Evolutionary conservation across 2,329 filamentous ascomycete species (phyloP).

Genomic region (Pseudogymnoascus verrucosus): DNA sequence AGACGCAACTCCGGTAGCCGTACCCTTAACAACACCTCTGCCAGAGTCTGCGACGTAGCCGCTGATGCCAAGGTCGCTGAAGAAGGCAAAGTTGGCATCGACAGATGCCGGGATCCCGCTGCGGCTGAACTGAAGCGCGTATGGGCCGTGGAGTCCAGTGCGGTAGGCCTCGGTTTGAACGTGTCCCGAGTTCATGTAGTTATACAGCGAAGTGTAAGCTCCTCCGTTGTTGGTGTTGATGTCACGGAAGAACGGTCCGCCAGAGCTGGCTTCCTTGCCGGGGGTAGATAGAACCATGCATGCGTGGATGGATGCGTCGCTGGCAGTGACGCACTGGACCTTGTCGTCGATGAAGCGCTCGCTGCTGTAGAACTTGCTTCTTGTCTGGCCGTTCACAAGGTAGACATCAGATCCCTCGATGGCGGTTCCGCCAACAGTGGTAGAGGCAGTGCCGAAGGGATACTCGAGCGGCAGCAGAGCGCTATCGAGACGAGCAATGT

Average conservation of each 20-base stretch:
- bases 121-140: slow-evolving; percentile 52
- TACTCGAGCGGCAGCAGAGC: slow-evolving; percentile 40
- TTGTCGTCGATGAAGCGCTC: slow-evolving; percentile 63
- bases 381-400: slow-evolving; percentile 52
- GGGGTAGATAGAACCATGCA: slow-evolving; percentile 48
- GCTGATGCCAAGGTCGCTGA: slow-evolving; percentile 47
- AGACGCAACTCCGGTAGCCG: slow-evolving; percentile 47
- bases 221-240: slow-evolving; percentile 53
- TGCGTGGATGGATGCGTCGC: slow-evolving; percentile 40
- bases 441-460: slow-evolving; percentile 47
- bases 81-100: slow-evolving; percentile 48
- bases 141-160: slow-evolving; percentile 58
- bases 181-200: slow-evolving; percentile 55
- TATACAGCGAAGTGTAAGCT: slow-evolving; percentile 50
- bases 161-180: slow-evolving; percentile 54
- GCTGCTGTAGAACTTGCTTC: slow-evolving; percentile 63
- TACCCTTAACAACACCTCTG: slow-evolving; percentile 54
- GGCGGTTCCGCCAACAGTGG: slow-evolving; percentile 42
- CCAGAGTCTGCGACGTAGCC: slow-evolving; percentile 48
- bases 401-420: slow-evolving; percentile 55
- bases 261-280: slow-evolving; percentile 54
- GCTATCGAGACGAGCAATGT: slow-evolving; percentile 52
- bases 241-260: slow-evolving; percentile 55
- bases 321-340: slow-evolving; percentile 52
- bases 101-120: slow-evolving; percentile 41